Conservation (phyloP, 306 rosid genomes). For the Abrus pulchellus region DNA sequence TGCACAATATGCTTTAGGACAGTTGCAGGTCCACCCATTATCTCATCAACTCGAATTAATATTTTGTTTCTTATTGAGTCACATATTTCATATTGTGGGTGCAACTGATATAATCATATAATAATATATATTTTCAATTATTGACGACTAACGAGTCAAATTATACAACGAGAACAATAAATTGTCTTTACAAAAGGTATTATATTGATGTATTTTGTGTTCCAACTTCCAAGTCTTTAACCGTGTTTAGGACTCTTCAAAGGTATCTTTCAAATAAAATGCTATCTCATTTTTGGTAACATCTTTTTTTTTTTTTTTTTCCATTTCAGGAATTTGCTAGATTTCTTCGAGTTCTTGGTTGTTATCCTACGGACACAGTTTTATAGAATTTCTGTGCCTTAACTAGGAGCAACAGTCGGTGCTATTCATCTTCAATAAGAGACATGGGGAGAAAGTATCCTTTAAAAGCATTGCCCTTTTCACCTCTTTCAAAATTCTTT, state of each 20-base stretch:
- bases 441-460: constrained; percentile 40
- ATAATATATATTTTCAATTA: constrained; percentile 6
- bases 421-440: constrained; percentile 48
- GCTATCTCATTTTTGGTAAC: constrained; percentile 22
- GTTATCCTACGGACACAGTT: constrained; percentile 66
- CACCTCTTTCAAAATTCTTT: constrained; percentile 29
- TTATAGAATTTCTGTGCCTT: constrained; percentile 40
- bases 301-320: background rate
- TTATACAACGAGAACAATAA: constrained; percentile 2
- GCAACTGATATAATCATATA: background rate
- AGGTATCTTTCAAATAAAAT: constrained; percentile 6
- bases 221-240: background rate
- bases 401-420: constrained; percentile 24
- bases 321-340: constrained; percentile 72
- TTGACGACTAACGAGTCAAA: background rate
- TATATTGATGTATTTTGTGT: background rate
- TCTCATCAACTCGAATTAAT: constrained; percentile 24
- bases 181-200: background rate
- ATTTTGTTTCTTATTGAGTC: constrained; percentile 13
- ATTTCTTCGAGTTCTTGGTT: constrained; percentile 82
- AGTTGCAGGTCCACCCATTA: constrained; percentile 72
- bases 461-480: constrained; percentile 41
- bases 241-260: constrained; percentile 2
- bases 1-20: constrained; percentile 79
- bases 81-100: background rate